Evolutionary conservation across 2,329 filamentous ascomycete genomes (phyloP), one percentile per base, ranked within the genome.

Genomic region (Madurella mycetomatis): DNA sequence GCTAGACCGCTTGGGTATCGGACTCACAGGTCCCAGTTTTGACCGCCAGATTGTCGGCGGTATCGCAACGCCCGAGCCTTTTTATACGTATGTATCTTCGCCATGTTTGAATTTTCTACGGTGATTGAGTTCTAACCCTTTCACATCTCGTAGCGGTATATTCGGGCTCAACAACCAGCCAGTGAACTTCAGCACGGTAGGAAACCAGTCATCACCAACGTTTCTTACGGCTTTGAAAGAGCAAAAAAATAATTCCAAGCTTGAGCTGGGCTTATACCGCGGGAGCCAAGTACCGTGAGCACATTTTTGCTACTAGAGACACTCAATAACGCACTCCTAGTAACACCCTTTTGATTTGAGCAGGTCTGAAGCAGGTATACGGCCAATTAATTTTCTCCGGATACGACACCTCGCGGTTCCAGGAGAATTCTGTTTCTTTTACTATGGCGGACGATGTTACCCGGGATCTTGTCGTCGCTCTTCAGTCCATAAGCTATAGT

Each of bases 261-360:
- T 57, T 73, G 13, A 73, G 71, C 47, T 75, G 72, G 68, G 72
- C 70, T 47, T 75, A 74, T 53, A 74, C 72, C 7, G 72, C 73
- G 5, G 72, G 72, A 2, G 70, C 70, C 17, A 65, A 65, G 45
- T 74, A 75, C 52, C 70, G 72, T 64, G 61, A 60, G 69, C 61
- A 11, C 16, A 31, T 13, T 11, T 5, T 15, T 17, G 5, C 16
- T 34, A 34, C 11, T 37, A 37, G 4, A 11, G 15, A 17, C 5
- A 34, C 12, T 30, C 13, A 12, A 37, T 19, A 15, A 37, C 9
- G 30, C 19, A 46, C 52, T n/a, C 32, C 57, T 16, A 56, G 61
- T 47, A 25, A n/a, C 15, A 9, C n/a, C 44, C 44, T 39, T 32
- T 47, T 32, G 2, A 12, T 34, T 32, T 15, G 31, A 37, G 55